Conservation (phyloP, 352 stramenopile species). For the Pythium biforme region DNA sequence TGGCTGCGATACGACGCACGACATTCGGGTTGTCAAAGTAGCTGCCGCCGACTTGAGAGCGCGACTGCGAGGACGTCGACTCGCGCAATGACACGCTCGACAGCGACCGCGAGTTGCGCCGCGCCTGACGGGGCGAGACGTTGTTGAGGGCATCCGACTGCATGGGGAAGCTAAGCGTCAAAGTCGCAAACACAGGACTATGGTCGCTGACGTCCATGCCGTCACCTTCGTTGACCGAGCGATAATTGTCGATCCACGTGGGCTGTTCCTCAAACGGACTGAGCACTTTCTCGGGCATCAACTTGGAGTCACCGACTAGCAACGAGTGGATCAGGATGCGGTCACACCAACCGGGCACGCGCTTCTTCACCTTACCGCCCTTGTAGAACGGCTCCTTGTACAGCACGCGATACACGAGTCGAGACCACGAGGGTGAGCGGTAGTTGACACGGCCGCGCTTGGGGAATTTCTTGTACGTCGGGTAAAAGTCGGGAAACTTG, state of each 20-base stretch:
- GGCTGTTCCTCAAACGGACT: constrained; percentile 44
- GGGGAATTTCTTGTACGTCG: constrained; percentile 89
- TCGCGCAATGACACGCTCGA: constrained; percentile 36
- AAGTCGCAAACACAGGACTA: constrained; percentile 74
- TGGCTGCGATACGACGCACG: constrained; percentile 51
- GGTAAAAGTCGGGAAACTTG: constrained; percentile 88
- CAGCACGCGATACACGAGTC: constrained; percentile 71
- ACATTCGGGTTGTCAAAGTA: constrained; percentile 81
- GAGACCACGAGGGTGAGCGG: constrained; percentile 57
- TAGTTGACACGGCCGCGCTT: constrained; percentile 70
- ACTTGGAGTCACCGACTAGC: constrained; percentile 71
- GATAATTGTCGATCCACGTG: constrained; percentile 74
- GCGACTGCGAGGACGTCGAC: constrained; percentile 28
- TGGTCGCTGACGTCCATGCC: constrained; percentile 86
- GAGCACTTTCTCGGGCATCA: constrained; percentile 75
- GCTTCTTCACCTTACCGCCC: constrained; percentile 86
- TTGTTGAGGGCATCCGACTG: constrained; percentile 23
- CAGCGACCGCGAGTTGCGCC: constrained; percentile 49
- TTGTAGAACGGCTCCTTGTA: constrained; percentile 91
- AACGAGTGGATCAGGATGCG: constrained; percentile 85
- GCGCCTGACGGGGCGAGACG: constrained; percentile 14
- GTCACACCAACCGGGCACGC: constrained; percentile 85
- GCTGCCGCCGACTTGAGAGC: constrained; percentile 42
- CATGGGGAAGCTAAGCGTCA: constrained; percentile 72
- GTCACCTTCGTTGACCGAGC: constrained; percentile 75